Evolutionary conservation across 2,329 filamentous ascomycete species (phyloP), one percentile per base, ranked within the genome.

Genomic region (Ampelomyces quisqualis): DNA sequence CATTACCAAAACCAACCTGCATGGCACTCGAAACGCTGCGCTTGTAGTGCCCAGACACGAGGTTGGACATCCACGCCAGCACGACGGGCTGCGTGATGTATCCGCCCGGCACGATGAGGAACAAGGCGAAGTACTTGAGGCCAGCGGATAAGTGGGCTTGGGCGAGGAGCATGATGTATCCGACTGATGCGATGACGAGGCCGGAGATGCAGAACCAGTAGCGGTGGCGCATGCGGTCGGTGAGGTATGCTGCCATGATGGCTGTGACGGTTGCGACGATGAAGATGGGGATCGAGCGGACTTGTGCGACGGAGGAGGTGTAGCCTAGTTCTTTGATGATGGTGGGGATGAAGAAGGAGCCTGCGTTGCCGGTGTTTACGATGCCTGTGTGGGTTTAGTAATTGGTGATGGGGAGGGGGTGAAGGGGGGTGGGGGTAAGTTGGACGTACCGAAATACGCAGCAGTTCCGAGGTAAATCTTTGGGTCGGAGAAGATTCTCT

Each of bases 31-130:
- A 67, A 17, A 82, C 69, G 0, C 72, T 69, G 13, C 77, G 72
- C 65, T 82, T 82, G 59, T 79, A 81, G 56, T 80, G 77, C 1
- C 78, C 78, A 1, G 70, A 73, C 49, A 80, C 70, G 48, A 78
- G 78, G 56, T 82, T 81, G 41, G 71, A 72, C 15, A 82, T 65
- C 79, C 79, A 83, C 5, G 71, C 75, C 18, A 82, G 64, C 1
- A 72, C 70, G 28, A 82, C 72, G 1, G 79, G 78, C 45, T 78
- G 76, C 3, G 74, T 73, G 35, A 77, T 75, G 55, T 76, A 81
- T 2, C 74, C 74, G 11, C 79, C 78, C 6, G 68, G 67, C 2
- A 77, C 75, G 52, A 81, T 65, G 29, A 80, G 70, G 58, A 77
- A 81, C 30, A 80, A 63, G 7, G 77, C 77, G 35, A 77, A 74